Conservation (phyloP, 2,329 filamentous ascomycete species). For the Colletotrichum spaethianum region DNA sequence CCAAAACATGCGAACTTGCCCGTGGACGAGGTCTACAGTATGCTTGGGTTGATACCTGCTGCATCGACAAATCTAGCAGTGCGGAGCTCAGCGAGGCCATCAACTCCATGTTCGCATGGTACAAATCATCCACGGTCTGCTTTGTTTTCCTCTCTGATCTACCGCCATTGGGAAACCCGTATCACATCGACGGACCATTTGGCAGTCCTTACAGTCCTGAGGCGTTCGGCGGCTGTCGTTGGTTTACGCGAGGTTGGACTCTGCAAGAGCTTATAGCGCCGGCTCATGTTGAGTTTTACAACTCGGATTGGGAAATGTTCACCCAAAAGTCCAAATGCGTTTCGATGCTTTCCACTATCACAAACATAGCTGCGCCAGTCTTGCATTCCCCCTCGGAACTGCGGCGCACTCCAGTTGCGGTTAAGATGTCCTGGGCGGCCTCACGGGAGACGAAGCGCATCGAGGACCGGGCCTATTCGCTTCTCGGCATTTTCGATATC, state of each 20-base stretch:
- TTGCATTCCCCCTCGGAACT: neutral
- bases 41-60: slow-evolving; percentile 46
- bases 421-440: slow-evolving; percentile 49
- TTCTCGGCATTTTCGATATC: slow-evolving; percentile 47
- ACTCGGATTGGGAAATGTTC: neutral
- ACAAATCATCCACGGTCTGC: slow-evolving; percentile 36
- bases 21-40: slow-evolving; percentile 13
- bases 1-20: slow-evolving; percentile 22
- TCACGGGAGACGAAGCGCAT: slow-evolving; percentile 41
- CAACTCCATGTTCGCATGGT: slow-evolving; percentile 44
- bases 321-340: neutral
- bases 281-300: neutral
- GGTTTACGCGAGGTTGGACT: neutral
- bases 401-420: neutral
- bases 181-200: no score
- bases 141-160: slow-evolving; percentile 39
- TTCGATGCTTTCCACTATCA: neutral
- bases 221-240: neutral
- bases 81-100: slow-evolving; percentile 43
- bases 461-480: slow-evolving; percentile 46
- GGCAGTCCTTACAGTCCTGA: neutral
- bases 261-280: slow-evolving; percentile 7
- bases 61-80: slow-evolving; percentile 46
- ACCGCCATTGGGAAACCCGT: neutral
- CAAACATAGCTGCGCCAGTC: neutral